Evolutionary conservation across 306 rosid genomes (phyloP).

Genomic region (Cicer cuneatum): DNA sequence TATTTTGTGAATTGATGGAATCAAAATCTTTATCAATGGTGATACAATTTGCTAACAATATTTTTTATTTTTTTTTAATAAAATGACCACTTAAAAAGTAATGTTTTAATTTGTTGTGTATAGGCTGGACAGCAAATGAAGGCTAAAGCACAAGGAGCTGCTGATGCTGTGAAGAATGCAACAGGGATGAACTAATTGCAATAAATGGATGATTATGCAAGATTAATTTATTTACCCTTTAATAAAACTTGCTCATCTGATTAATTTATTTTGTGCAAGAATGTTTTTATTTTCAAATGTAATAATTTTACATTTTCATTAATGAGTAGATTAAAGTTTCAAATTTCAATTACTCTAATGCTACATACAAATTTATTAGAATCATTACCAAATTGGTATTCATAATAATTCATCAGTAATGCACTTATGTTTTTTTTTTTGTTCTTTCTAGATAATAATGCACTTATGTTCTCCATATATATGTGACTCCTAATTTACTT

Average conservation of each 20-base stretch:
- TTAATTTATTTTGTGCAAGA: background rate
- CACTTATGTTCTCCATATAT: no score
- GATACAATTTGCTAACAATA: background rate
- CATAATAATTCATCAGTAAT: no score
- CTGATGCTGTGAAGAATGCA: constrained; percentile 67
- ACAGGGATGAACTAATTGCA: constrained; percentile 60
- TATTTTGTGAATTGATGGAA: no score
- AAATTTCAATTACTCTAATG: background rate
- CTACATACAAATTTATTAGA: background rate
- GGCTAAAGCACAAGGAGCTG: constrained; percentile 63
- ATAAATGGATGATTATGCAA: constrained; percentile 13
- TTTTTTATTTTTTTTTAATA: background rate
- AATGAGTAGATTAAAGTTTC: constrained; percentile 4
- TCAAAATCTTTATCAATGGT: no score
- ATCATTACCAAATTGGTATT: background rate
- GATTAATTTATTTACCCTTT: constrained; percentile 18
- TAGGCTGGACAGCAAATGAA: constrained; percentile 58
- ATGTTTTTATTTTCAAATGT: constrained; percentile 22
- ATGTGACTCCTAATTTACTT: no score
- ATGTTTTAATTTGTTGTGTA: background rate
- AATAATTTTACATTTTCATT: constrained; percentile 9
- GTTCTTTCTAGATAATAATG: no score
- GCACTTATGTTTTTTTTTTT: no score
- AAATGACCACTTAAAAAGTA: background rate
- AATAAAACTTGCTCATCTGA: constrained; percentile 31